Evolutionary conservation across 805 yeast species (phyloP).

Genomic region (Ogataea glucozyma): DNA sequence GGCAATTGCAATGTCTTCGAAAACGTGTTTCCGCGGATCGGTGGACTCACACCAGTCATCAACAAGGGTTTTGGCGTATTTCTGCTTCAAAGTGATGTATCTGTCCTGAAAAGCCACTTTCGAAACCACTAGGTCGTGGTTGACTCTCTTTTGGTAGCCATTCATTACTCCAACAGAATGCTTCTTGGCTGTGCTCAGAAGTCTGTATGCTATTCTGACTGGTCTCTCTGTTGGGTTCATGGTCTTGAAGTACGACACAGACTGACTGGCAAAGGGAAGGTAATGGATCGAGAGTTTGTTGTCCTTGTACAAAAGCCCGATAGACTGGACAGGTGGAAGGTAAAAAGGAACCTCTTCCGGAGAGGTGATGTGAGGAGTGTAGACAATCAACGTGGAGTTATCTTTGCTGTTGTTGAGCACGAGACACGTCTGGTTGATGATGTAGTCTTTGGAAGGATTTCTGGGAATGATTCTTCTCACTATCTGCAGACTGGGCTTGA

Average conservation of each 20-base stretch:
- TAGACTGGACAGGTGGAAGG: constrained; percentile 80
- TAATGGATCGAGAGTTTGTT: constrained; percentile 69
- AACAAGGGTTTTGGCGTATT: constrained; percentile 72
- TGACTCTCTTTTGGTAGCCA: constrained; percentile 86
- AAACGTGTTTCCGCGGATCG: constrained; percentile 93
- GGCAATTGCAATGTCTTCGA: constrained; percentile 94
- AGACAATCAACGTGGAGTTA: constrained; percentile 59
- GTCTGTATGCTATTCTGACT: constrained; percentile 76
- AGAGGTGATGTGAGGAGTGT: constrained; percentile 69
- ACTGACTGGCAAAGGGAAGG: constrained; percentile 52
- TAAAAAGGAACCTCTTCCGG: constrained; percentile 77
- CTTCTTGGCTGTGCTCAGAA: constrained; percentile 75
- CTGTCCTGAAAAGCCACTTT: constrained; percentile 81
- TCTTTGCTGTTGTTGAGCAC: constrained; percentile 39
- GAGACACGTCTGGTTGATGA: constrained; percentile 83
- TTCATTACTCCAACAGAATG: constrained; percentile 82
- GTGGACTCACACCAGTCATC: constrained; percentile 91
- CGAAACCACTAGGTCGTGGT: constrained; percentile 83
- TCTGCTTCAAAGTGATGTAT: constrained; percentile 77
- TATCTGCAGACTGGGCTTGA: constrained; percentile 47
- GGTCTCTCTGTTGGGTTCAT: constrained; percentile 58
- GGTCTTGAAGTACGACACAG: constrained; percentile 28
- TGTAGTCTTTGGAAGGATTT: constrained; percentile 81
- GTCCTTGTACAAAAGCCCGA: constrained; percentile 61
- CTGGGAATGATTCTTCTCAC: constrained; percentile 91